Evolutionary conservation across 345 rosid genomes (phyloP).

Genomic region (Eucalyptus curtisii): DNA sequence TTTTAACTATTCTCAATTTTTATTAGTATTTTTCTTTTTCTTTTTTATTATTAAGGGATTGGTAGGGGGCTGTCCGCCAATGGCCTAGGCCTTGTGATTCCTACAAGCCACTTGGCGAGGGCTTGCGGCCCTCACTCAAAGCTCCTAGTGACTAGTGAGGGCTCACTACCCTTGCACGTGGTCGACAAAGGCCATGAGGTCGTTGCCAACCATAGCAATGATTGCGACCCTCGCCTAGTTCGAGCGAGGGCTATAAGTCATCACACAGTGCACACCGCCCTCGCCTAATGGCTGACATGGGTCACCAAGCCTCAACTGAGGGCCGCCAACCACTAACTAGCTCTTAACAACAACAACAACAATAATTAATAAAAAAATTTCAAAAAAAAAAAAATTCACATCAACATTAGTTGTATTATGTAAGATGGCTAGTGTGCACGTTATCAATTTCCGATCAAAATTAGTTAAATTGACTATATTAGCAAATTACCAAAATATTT

Average conservation of each 20-base stretch:
- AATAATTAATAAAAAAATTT: too few relatives aligned
- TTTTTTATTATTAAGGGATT: background rate
- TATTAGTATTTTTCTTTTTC: too few relatives aligned
- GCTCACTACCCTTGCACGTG: background rate
- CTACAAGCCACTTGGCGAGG: background rate
- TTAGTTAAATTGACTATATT: background rate
- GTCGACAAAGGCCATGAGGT: accelerated
- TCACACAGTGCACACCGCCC: accelerated
- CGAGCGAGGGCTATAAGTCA: too few relatives aligned
- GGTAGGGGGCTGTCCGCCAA: accelerated
- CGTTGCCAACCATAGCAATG: accelerated
- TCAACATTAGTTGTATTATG: accelerated
- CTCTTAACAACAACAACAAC: background rate
- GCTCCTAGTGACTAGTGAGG: background rate
- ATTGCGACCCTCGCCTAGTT: accelerated
- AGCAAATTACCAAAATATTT: too few relatives aligned
- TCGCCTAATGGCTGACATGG: accelerated
- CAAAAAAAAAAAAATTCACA: background rate
- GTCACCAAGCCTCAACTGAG: accelerated
- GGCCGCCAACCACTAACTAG: background rate
- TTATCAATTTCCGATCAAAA: background rate
- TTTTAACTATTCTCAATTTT: too few relatives aligned
- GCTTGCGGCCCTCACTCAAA: background rate
- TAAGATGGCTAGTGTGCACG: accelerated
- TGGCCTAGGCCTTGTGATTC: background rate